These are phyloP conservation scores for Podila verticillata DNA, from an alignment of 192 early-diverging fungal species.

Conservation along the genomic window DNA sequence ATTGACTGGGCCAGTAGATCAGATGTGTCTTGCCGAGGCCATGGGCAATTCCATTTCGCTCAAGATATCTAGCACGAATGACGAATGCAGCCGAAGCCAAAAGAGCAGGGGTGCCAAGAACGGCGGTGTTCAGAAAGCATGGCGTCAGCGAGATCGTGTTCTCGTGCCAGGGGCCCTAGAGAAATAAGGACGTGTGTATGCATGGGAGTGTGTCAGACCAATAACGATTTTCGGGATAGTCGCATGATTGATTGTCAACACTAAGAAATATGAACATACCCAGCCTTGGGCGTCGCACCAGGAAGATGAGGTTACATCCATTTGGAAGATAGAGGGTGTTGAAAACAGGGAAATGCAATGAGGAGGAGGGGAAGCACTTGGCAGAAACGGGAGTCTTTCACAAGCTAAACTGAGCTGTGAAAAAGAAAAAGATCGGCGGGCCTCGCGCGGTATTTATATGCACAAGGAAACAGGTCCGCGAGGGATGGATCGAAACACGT, in stretches of 20 bases:
- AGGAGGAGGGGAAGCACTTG: background rate
- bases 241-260: background rate
- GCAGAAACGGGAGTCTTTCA: no score
- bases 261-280: conserved; percentile 2
- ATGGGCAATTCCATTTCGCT: conserved; percentile 7
- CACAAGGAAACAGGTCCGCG: no score
- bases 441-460: no score
- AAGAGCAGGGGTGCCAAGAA: conserved; percentile 16
- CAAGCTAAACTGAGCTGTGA: no score
- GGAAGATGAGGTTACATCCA: conserved; percentile 7
- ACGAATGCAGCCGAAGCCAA: conserved; percentile 8
- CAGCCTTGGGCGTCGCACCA: conserved; percentile 35
- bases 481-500: no score
- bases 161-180: conserved; percentile 23
- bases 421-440: no score
- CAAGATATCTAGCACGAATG: conserved; percentile 4
- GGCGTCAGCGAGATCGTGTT: conserved; percentile 15
- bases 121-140: conserved; percentile 20
- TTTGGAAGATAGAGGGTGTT: background rate
- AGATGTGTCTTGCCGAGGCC: background rate
- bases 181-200: background rate
- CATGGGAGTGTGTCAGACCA: background rate
- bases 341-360: background rate
- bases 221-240: background rate
- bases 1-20: conserved; percentile 22